phyloP scores from a whole-genome alignment of 192 early-diverging fungal species.

The Dimargaris cristalligena region DNA sequence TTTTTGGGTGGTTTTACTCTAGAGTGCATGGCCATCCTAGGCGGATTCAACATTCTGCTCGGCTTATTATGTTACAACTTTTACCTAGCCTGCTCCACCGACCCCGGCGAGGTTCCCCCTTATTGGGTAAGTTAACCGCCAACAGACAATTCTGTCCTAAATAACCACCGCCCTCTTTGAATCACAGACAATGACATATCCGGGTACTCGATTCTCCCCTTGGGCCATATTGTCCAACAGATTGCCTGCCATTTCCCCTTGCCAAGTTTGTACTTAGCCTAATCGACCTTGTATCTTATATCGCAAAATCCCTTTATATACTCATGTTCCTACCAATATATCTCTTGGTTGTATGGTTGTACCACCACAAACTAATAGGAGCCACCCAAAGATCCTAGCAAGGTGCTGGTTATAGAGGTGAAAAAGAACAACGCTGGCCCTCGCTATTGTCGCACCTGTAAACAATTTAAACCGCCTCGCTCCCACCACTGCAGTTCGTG shows the following conservation, averaged over 20 bases:
- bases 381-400: conserved; percentile 22
- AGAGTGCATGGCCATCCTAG: conserved; percentile 27
- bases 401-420: conserved; percentile 36
- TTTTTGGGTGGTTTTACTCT: conserved; percentile 27
- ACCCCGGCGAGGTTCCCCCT: conserved; percentile 66
- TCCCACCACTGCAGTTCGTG: conserved; percentile 65
- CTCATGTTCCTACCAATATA: conserved; percentile 8
- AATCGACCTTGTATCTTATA: background rate
- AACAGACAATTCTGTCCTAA: too few relatives aligned
- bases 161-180: too few relatives aligned
- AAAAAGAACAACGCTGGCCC: conserved; percentile 46
- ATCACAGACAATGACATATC: too few relatives aligned
- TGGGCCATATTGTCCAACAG: too few relatives aligned
- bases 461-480: conserved; percentile 52
- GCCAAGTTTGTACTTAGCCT: background rate
- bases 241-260: too few relatives aligned
- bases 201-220: too few relatives aligned
- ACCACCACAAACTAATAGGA: conserved; percentile 15
- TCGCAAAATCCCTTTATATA: conserved; percentile 12
- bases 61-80: conserved; percentile 78
- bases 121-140: conserved; percentile 30
- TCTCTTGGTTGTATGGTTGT: conserved; percentile 2
- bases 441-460: conserved; percentile 49
- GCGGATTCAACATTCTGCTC: conserved; percentile 63
- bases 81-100: conserved; percentile 49